Evolutionary conservation across 1,139 yeast genomes (phyloP).

Genomic region (Taphrina betulina): DNA sequence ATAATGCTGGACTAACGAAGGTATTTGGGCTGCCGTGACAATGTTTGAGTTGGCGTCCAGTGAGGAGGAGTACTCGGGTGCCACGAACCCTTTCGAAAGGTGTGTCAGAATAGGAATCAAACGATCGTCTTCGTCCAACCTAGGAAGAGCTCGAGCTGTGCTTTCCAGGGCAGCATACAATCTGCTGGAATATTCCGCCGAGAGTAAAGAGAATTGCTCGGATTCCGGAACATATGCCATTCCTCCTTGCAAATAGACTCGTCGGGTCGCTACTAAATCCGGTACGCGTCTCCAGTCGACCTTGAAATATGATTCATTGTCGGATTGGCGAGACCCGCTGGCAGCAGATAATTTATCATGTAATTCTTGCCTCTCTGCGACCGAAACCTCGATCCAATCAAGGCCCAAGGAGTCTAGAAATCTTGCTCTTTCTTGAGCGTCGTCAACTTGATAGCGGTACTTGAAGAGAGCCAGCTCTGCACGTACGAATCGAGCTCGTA

Average conservation of each 20-base stretch:
- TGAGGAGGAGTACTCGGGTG: constrained; percentile 43
- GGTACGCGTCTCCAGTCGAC: constrained; percentile 84
- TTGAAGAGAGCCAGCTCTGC: constrained; percentile 75
- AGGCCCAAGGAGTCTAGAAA: constrained; percentile 53
- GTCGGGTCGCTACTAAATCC: constrained; percentile 67
- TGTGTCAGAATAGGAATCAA: constrained; percentile 78
- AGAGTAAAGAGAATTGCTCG: constrained; percentile 67
- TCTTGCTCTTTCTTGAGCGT: constrained; percentile 65
- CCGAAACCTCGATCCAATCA: constrained; percentile 68
- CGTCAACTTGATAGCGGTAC: constrained; percentile 65
- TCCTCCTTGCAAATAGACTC: constrained; percentile 65
- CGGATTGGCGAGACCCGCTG: constrained; percentile 44
- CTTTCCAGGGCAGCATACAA: constrained; percentile 57
- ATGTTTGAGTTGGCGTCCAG: constrained; percentile 44
- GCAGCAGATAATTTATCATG: constrained; percentile 54
- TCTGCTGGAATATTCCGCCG: constrained; percentile 62
- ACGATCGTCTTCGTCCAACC: constrained; percentile 89
- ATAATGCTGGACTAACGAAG: constrained; percentile 60
- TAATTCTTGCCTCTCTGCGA: constrained; percentile 58
- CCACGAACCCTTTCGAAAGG: constrained; percentile 65
- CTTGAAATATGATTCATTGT: constrained; percentile 66
- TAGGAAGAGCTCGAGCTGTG: constrained; percentile 77
- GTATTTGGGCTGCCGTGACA: constrained; percentile 64
- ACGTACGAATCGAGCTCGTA: constrained; percentile 71
- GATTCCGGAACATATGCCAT: constrained; percentile 81